A percentile compares a stretch with the other conserved stretches of the same genome.
Evolutionary conservation across 352 stramenopile species (phyloP).

Genomic region (Phytophthora macrochlamydospora): DNA sequence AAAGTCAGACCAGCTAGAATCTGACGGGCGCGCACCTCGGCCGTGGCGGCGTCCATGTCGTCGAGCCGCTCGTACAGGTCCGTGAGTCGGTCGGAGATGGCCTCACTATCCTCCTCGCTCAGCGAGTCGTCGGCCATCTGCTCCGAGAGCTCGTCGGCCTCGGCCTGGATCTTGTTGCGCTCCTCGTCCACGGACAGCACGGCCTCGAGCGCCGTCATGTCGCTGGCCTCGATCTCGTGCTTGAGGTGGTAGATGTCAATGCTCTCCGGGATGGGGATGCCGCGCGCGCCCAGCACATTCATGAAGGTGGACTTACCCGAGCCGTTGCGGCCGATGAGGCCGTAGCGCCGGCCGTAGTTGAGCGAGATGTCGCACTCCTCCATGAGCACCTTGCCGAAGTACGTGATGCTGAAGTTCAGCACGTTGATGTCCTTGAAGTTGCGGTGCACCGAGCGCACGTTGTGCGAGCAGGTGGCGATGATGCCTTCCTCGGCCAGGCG

Average conservation of each 20-base stretch:
- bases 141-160: constrained; percentile 93
- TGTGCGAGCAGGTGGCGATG: constrained; percentile 96
- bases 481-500: constrained; percentile 94
- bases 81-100: constrained; percentile 92
- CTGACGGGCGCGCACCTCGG: constrained; percentile 90
- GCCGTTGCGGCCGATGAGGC: constrained; percentile 96
- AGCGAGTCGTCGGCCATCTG: constrained; percentile 90
- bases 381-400: constrained; percentile 96
- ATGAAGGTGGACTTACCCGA: constrained; percentile 97
- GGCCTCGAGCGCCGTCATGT: constrained; percentile 94
- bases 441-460: constrained; percentile 89
- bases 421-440: constrained; percentile 99
- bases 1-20: constrained; percentile 98
- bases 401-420: constrained; percentile 96
- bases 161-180: constrained; percentile 90
- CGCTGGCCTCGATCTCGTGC: constrained; percentile 95
- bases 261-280: constrained; percentile 93
- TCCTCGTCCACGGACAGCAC: constrained; percentile 96
- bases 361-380: constrained; percentile 96
- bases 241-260: constrained; percentile 98
- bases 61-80: constrained; percentile 96
- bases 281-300: constrained; percentile 95
- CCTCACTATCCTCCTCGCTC: constrained; percentile 83
- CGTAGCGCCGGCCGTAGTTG: constrained; percentile 98
- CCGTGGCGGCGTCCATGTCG: constrained; percentile 94